Evolutionary conservation across 805 yeast genomes (phyloP).

Genomic region (Candida argentea): DNA sequence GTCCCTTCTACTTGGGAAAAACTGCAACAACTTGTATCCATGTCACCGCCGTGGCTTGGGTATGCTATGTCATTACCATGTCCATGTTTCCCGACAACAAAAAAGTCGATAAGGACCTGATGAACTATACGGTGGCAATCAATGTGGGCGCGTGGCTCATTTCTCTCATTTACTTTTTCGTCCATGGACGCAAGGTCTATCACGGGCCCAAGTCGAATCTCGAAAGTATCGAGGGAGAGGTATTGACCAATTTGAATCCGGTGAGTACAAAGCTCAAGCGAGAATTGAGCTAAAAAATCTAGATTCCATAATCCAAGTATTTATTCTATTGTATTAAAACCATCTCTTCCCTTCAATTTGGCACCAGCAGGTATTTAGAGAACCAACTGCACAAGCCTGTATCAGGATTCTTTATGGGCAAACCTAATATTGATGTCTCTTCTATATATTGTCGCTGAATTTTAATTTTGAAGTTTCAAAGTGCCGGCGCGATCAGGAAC

Average conservation of each 20-base stretch:
- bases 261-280: too few species aligned
- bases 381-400: too few species aligned
- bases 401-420: too few species aligned
- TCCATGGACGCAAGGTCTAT: conserved; percentile 44
- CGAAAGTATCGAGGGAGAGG: too few species aligned
- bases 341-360: too few species aligned
- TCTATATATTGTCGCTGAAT: not conserved
- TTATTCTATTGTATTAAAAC: too few species aligned
- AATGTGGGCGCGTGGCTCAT: conserved; percentile 52
- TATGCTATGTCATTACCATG: conserved; percentile 42
- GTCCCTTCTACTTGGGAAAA: conserved; percentile 56
- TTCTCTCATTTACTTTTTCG: conserved; percentile 40
- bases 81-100: conserved; percentile 50
- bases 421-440: too few species aligned
- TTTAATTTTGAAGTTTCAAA: conserved; percentile 13
- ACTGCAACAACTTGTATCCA: conserved; percentile 34
- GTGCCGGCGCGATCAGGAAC: conserved; percentile 70
- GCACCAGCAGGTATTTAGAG: too few species aligned
- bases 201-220: conserved; percentile 37
- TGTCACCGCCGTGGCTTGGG: conserved; percentile 39
- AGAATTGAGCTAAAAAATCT: too few species aligned
- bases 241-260: too few species aligned
- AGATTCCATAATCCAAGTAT: too few species aligned
- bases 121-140: conserved; percentile 66
- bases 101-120: conserved; percentile 32